Percentiles rank a stretch among this genome's conserved stretches.
phyloP scores from a whole-genome alignment of 164 flowering plant genomes.

The Warburgia ugandensis region DNA sequence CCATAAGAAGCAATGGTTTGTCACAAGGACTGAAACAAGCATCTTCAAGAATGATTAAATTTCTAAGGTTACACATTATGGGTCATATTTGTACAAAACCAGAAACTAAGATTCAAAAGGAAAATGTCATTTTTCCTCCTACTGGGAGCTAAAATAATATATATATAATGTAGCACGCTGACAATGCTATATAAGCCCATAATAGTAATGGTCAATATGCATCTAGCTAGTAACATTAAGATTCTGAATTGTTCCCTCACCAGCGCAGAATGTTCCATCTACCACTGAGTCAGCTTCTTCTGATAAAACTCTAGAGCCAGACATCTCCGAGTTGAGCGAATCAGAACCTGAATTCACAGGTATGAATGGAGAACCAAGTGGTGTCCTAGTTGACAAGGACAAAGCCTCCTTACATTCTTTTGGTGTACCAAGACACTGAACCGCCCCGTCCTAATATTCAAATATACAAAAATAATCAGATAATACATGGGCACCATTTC shows the following conservation, averaged over 20 bases:
- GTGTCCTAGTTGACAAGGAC: constrained; percentile 15
- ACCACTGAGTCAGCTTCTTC: constrained; percentile 58
- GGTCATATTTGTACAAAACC: no score
- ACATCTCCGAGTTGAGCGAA: no score
- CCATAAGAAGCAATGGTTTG: no score
- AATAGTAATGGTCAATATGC: no score
- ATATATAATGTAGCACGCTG: no score
- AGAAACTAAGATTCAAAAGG: no score
- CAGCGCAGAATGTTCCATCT: constrained; percentile 24
- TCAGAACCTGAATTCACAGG: constrained; percentile 54
- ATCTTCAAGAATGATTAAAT: no score
- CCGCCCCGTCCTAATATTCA: constrained; percentile 9
- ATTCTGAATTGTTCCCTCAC: constrained; percentile 15
- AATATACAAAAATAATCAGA: neutral
- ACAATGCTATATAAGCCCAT: no score
- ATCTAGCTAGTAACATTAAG: neutral
- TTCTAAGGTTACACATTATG: no score
- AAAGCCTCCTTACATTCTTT: constrained; percentile 17
- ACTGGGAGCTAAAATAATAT: no score
- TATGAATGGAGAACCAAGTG: constrained; percentile 63
- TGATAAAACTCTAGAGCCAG: constrained; percentile 42
- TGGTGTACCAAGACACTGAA: neutral
- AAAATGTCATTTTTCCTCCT: no score
- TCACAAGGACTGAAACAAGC: neutral
- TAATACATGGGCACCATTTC: neutral